Percentiles rank a stretch among this genome's conserved stretches.
Conservation (phyloP, 768 basidiomycete species). For the Lactifluus piperatus region DNA sequence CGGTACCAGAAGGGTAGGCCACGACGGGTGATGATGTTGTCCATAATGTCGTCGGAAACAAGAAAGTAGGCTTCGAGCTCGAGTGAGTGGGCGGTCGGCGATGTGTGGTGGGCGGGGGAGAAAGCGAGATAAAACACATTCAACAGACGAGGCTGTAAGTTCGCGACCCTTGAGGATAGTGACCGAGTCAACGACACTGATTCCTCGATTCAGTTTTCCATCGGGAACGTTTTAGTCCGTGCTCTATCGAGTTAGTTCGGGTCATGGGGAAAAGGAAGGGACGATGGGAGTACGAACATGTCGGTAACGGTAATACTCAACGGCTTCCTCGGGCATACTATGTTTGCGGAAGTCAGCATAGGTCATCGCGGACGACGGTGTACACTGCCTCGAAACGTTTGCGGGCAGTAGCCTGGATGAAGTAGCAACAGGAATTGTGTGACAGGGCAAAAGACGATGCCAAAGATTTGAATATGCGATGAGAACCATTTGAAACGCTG, state of each 20-base stretch:
- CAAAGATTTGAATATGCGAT: no score
- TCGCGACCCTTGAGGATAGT: constrained; percentile 69
- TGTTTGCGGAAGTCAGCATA: constrained; percentile 57
- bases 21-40: constrained; percentile 84
- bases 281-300: constrained; percentile 40
- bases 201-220: constrained; percentile 91
- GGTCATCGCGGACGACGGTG: constrained; percentile 63
- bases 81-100: neutral
- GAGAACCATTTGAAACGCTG: no score
- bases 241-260: constrained; percentile 41
- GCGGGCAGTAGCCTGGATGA: constrained; percentile 30
- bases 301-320: constrained; percentile 81
- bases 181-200: constrained; percentile 88
- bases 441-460: no score
- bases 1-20: constrained; percentile 95
- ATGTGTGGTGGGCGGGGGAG: neutral
- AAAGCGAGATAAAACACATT: constrained; percentile 64
- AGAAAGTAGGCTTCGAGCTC: constrained; percentile 98
- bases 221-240: constrained; percentile 93
- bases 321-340: constrained; percentile 76
- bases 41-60: constrained; percentile 98
- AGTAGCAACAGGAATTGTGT: no score
- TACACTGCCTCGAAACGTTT: constrained; percentile 62
- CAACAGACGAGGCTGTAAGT: constrained; percentile 86
- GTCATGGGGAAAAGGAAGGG: neutral